Conservation (phyloP, 164 flowering plant genomes). For the Litsea cubeba region DNA sequence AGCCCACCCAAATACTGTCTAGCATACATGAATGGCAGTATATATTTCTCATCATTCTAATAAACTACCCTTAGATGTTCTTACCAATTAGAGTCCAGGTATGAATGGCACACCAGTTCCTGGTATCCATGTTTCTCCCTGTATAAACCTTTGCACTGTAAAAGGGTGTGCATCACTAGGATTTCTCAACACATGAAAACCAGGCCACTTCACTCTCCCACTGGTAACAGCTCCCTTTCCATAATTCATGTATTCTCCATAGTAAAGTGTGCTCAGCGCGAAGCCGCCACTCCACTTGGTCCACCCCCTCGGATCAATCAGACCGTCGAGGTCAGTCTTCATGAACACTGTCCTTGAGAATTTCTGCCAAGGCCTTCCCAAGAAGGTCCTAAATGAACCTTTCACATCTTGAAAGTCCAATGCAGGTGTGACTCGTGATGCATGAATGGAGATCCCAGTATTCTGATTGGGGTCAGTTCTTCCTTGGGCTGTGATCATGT, state of each 20-base stretch:
- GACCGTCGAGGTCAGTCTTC: slow-evolving; percentile 47
- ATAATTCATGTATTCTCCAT: slow-evolving; percentile 52
- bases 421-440: slow-evolving; percentile 33
- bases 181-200: slow-evolving; percentile 43
- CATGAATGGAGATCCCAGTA: slow-evolving; percentile 52
- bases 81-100: slow-evolving; percentile 22
- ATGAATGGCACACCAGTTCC: slow-evolving; percentile 46
- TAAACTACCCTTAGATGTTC: neutral
- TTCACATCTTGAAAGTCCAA: slow-evolving; percentile 26
- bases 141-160: slow-evolving; percentile 37
- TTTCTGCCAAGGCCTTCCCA: slow-evolving; percentile 65
- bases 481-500: slow-evolving; percentile 63
- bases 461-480: slow-evolving; percentile 32
- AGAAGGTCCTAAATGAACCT: slow-evolving; percentile 28
- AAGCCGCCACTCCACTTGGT: slow-evolving; percentile 43
- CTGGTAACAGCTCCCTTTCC: slow-evolving; percentile 42
- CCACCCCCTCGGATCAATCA: slow-evolving; percentile 62
- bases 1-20: neutral
- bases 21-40: neutral
- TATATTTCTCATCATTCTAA: neutral
- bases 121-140: slow-evolving; percentile 59
- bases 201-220: slow-evolving; percentile 57
- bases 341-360: slow-evolving; percentile 50
- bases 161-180: slow-evolving; percentile 34
- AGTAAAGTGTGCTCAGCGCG: slow-evolving; percentile 43